Evolutionary conservation across 2,329 filamentous ascomycete species (phyloP).

Genomic region (Ophiosphaerella narmari): DNA sequence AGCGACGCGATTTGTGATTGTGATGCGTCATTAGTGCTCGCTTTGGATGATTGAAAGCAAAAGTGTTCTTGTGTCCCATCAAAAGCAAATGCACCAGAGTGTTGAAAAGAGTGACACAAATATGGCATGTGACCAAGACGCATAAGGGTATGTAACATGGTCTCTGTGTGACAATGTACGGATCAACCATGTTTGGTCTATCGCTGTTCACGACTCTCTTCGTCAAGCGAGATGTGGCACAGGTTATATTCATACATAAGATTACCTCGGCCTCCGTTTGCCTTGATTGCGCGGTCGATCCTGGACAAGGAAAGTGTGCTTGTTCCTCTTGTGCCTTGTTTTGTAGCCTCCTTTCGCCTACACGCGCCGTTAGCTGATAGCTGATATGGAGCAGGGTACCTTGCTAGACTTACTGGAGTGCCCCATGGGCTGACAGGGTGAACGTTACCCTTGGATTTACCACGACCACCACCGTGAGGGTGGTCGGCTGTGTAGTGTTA

Average conservation of each 20-base stretch:
- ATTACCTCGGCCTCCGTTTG: constrained; percentile 64
- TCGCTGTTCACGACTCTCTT: not conserved
- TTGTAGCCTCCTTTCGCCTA: constrained; percentile 85
- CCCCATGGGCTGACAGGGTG: constrained; percentile 97
- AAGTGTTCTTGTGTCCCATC: too few species aligned
- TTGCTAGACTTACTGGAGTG: constrained; percentile 71
- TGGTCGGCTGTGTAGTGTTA: constrained; percentile 70
- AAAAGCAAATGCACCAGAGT: too few species aligned
- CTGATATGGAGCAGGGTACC: not conserved
- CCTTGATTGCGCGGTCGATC: constrained; percentile 87
- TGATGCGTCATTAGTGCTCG: too few species aligned
- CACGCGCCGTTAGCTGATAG: not conserved
- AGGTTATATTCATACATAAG: constrained; percentile 23
- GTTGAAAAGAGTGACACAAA: too few species aligned
- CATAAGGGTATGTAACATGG: too few species aligned
- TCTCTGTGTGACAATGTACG: not conserved
- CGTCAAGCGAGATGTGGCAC: constrained; percentile 19
- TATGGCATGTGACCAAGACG: too few species aligned
- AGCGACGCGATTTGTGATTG: constrained; percentile 5
- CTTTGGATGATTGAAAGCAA: too few species aligned
- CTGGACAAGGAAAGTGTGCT: constrained; percentile 89
- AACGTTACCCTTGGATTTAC: constrained; percentile 98
- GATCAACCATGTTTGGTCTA: not conserved
- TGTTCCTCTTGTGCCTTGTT: constrained; percentile 84
- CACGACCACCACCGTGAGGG: constrained; percentile 97